phyloP scores from a whole-genome alignment of 164 flowering plant genomes.

The Tetrastigma voinierianum region DNA sequence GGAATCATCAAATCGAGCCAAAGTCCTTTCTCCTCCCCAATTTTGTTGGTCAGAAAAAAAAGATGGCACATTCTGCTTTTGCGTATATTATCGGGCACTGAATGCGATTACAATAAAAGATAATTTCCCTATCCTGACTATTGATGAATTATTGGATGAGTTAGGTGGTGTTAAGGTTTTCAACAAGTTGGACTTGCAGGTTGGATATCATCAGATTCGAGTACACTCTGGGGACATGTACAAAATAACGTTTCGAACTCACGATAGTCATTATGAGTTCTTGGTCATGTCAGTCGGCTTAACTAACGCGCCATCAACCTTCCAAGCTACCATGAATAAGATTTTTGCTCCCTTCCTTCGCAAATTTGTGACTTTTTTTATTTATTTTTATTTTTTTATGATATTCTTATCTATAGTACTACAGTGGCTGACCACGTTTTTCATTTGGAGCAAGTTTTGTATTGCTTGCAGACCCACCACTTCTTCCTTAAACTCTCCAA shows the following conservation, averaged over 20 bases:
- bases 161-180: background rate
- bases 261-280: background rate
- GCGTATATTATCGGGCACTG: slow-evolving; percentile 2
- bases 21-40: background rate
- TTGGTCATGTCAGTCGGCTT: too few relatives aligned
- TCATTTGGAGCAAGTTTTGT: too few relatives aligned
- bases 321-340: slow-evolving; percentile 9
- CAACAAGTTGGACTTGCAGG: background rate
- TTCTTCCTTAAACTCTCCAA: too few relatives aligned
- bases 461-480: too few relatives aligned
- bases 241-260: slow-evolving; percentile 7
- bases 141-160: slow-evolving; percentile 5
- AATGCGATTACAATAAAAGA: background rate
- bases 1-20: background rate
- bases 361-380: slow-evolving; percentile 5
- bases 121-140: background rate
- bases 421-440: too few relatives aligned
- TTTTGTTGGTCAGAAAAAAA: slow-evolving; percentile 4
- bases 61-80: background rate
- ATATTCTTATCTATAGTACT: too few relatives aligned
- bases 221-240: background rate
- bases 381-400: slow-evolving; percentile 4
- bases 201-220: slow-evolving; percentile 1
- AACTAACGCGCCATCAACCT: slow-evolving; percentile 10
- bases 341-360: background rate